These are phyloP conservation scores for Aspergillus costaricaensis DNA, from an alignment of 2,329 filamentous ascomycete species.

Conservation along the genomic window DNA sequence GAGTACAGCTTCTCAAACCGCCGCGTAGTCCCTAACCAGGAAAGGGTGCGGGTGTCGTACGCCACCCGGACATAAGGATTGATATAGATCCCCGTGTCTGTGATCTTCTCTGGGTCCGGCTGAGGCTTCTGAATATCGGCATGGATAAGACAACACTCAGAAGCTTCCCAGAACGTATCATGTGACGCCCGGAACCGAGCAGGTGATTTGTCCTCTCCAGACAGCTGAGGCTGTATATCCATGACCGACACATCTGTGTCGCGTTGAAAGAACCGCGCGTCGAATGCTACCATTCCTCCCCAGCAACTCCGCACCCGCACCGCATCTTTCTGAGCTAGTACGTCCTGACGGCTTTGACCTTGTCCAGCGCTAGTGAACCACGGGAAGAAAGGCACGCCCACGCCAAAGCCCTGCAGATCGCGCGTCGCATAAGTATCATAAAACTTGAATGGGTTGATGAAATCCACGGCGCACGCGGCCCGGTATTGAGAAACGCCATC, in stretches of 20 bases:
- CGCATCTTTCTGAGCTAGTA: slow-evolving; percentile 58
- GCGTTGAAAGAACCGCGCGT: slow-evolving; percentile 49
- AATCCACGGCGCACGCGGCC: slow-evolving; percentile 74
- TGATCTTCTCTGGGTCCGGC: slow-evolving; percentile 33
- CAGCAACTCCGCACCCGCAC: slow-evolving; percentile 74
- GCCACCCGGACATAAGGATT: slow-evolving; percentile 75
- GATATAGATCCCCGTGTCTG: slow-evolving; percentile 65
- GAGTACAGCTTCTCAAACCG: slow-evolving; percentile 68
- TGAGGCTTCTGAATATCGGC: slow-evolving; percentile 49
- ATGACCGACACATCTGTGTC: slow-evolving; percentile 8
- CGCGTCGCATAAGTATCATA: slow-evolving; percentile 77
- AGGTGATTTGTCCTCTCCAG: slow-evolving; percentile 33
- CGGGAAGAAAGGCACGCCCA: slow-evolving; percentile 71
- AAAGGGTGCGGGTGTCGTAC: slow-evolving; percentile 60
- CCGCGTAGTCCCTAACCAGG: slow-evolving; percentile 61
- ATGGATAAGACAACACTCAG: slow-evolving; percentile 64
- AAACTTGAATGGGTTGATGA: slow-evolving; percentile 70
- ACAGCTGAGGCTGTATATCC: neutral
- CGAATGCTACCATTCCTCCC: slow-evolving; percentile 69
- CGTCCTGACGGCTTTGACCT: slow-evolving; percentile 61
- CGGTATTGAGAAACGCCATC: slow-evolving; percentile 62
- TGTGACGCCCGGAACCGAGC: slow-evolving; percentile 60
- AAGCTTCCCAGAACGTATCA: slow-evolving; percentile 64
- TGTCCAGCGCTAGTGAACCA: slow-evolving; percentile 62
- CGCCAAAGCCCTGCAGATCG: slow-evolving; percentile 67